Percentiles rank a stretch among this genome's conserved stretches.
Evolutionary conservation across 768 basidiomycete species (phyloP).

Genomic region (Xerocomellus chrysenteron): DNA sequence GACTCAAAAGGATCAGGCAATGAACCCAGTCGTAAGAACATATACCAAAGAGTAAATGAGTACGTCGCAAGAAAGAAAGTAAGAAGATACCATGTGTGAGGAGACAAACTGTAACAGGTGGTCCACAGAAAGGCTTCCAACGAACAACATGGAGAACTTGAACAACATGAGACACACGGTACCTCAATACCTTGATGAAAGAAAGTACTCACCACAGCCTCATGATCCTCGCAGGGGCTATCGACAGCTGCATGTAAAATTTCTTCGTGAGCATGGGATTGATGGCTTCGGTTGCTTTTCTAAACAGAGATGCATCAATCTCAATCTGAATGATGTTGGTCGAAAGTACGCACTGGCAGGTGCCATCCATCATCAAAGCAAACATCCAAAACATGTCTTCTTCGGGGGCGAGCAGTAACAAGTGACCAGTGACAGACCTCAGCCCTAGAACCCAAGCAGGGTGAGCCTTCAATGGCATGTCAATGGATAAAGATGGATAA

Average conservation of each 20-base stretch:
- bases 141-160: constrained; percentile 77
- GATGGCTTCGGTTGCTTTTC: constrained; percentile 63
- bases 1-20: too few species aligned
- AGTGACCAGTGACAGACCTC: constrained; percentile 66
- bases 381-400: constrained; percentile 96
- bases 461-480: neutral
- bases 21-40: too few species aligned
- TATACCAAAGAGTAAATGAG: too few species aligned
- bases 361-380: constrained; percentile 82
- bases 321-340: constrained; percentile 61
- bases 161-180: neutral
- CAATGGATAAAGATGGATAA: neutral
- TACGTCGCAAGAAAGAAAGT: too few species aligned
- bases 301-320: constrained; percentile 72
- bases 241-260: constrained; percentile 61
- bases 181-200: neutral
- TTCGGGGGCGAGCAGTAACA: constrained; percentile 74
- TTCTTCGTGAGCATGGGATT: constrained; percentile 64
- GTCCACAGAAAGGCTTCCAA: constrained; percentile 60
- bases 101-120: too few species aligned
- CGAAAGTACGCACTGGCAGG: constrained; percentile 68
- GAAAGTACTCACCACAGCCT: constrained; percentile 53
- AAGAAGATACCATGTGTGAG: too few species aligned
- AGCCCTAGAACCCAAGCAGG: constrained; percentile 45
- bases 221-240: constrained; percentile 57